Base-by-base conservation (phyloP, 2,329 filamentous ascomycete species). In the Colletotrichum viniferum region DNA sequence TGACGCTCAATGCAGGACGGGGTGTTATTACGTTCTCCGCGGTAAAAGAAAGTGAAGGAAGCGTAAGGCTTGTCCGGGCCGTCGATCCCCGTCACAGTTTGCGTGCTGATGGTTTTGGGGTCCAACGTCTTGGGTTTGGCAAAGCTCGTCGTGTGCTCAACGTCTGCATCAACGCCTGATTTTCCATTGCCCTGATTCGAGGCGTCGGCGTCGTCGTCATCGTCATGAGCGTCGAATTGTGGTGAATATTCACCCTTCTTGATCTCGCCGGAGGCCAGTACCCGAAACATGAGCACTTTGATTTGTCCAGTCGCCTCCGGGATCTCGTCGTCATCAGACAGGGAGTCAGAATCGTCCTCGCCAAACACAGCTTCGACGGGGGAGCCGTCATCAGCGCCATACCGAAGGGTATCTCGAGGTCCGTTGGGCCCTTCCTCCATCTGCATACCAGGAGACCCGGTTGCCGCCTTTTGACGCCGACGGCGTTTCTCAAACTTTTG, bases 81-180 rank as follows among this genome's bases (percentile, higher is more conserved):
- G 83, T 99, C 97, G 77, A 98, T 98, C 21, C 96, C 97, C 10
- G 97, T 98, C n/a, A 99, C 97, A 0, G 97, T 99, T 86, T 99
- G 97, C 4, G 97, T 99, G 82, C 96, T 98, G 82, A 99, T 99
- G 4, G 95, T 96, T 86, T 98, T 98, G 0, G 96, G 96, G 86
- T 98, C 97, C 69, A 98, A 89, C 2, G 95, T 94, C 89, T 98
- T 98, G 16, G 96, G 96, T 86, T 98, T 98, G 12, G 96, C 96
- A 84, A 98, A 98, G 82, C 96, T 98, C 9, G 97, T 98, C 3
- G 97, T 98, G 83, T 99, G 97, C 85, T 98, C 97, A 72, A 98
- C 91, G 81, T 98, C 95, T 55, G 92, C 94, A 79, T 96, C 94
- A 76, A 94, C 91, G 32, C 89, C 88, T 16, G 88, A 88, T 52